A percentile compares a stretch with the other conserved stretches of the same genome.
phyloP scores from a whole-genome alignment of 2,329 filamentous ascomycete genomes.

The Berkeleyomyces rouxiae region DNA sequence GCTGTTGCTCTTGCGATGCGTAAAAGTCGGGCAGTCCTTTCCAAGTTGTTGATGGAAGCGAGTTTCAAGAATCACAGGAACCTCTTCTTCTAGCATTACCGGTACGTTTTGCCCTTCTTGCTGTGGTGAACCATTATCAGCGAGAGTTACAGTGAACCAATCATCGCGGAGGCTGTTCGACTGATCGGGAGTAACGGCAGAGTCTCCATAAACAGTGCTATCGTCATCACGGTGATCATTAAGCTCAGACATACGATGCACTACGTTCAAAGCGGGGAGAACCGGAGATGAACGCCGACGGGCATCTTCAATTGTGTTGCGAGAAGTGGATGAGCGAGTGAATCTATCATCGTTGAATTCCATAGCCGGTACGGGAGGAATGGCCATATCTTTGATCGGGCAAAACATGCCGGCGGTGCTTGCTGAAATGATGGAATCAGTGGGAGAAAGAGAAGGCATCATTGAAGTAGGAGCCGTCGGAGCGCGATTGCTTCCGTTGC shows the following conservation, averaged over 20 bases:
- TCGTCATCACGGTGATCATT: conserved; percentile 26
- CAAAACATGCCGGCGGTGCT: conserved; percentile 24
- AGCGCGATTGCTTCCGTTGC: not conserved
- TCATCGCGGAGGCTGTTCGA: conserved; percentile 28
- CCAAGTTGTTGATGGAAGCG: conserved; percentile 41
- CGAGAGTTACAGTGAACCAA: conserved; percentile 1
- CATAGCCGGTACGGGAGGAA: conserved; percentile 19
- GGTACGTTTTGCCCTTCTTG: not conserved
- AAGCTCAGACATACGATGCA: conserved; percentile 21
- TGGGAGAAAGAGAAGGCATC: not conserved
- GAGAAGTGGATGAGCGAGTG: conserved; percentile 13
- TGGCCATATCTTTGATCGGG: conserved; percentile 13
- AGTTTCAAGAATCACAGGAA: conserved; percentile 4
- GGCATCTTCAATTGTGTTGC: conserved; percentile 18
- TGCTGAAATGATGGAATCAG: conserved; percentile 21
- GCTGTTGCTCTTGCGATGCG: conserved; percentile 30
- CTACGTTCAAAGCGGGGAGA: conserved; percentile 24
- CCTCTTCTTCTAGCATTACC: conserved; percentile 27
- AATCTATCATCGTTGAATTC: not conserved
- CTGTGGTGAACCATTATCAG: not conserved
- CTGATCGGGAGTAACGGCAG: conserved; percentile 31
- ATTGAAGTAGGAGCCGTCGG: conserved; percentile 17
- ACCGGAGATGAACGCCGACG: conserved; percentile 35
- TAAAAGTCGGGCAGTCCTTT: conserved; percentile 42
- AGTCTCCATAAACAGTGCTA: conserved; percentile 30